Percentiles rank a stretch among this genome's conserved stretches.
phyloP scores from a whole-genome alignment of 345 rosid species.

The Hibiscus tridactylites region DNA sequence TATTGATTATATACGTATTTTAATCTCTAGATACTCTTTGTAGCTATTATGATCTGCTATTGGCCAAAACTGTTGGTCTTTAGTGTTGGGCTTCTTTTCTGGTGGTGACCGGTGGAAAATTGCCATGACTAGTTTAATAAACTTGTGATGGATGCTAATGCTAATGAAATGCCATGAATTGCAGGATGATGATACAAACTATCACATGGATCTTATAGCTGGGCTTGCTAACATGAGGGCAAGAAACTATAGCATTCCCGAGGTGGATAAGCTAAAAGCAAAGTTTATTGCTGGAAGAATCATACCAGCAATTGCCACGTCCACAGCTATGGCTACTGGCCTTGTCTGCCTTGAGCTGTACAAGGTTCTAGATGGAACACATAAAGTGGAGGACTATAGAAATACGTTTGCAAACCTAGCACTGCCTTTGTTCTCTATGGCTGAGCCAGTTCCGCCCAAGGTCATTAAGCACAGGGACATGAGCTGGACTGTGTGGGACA shows the following conservation, averaged over 20 bases:
- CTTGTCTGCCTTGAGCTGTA: constrained; percentile 92
- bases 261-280: constrained; percentile 96
- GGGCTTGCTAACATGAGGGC: constrained; percentile 2
- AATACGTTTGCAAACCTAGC: constrained; percentile 92
- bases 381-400: constrained; percentile 81
- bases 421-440: constrained; percentile 86
- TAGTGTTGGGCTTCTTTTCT: not conserved
- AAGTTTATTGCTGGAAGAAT: constrained; percentile 98
- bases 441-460: constrained; percentile 95
- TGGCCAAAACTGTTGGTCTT: not conserved
- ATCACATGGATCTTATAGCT: constrained; percentile 77
- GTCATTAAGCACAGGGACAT: constrained; percentile 71
- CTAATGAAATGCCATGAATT: not conserved
- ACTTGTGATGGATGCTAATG: not conserved
- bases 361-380: constrained; percentile 74
- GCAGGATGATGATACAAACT: constrained; percentile 96
- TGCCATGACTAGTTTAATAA: not conserved
- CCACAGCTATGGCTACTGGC: constrained; percentile 96
- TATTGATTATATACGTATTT: not conserved
- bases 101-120: not conserved
- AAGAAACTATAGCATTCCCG: constrained; percentile 58
- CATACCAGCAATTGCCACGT: constrained; percentile 97
- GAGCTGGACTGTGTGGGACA: constrained; percentile 98
- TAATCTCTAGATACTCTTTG: not conserved
- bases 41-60: not conserved